A percentile compares a stretch with the other conserved stretches of the same genome.
These are phyloP conservation scores for Ceriops tagal DNA, from an alignment of 345 rosid genomes.

Conservation along the genomic window DNA sequence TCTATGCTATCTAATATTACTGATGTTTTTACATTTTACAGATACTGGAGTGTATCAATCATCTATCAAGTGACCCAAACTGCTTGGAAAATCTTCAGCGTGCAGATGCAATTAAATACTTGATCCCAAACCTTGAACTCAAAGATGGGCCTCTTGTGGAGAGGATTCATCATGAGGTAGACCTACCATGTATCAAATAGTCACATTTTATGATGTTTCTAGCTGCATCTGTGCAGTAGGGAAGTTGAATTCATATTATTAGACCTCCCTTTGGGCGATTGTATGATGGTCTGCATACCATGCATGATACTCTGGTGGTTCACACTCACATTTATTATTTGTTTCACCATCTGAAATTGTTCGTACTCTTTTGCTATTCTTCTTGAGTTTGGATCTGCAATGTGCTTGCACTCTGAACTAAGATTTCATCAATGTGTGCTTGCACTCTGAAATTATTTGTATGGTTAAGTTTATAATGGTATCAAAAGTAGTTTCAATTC, in stretches of 20 bases:
- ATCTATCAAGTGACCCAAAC: slow-evolving; percentile 89
- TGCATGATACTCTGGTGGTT: no score
- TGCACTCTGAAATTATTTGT: no score
- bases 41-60: slow-evolving; percentile 82
- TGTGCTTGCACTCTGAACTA: no score
- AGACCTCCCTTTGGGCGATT: background rate
- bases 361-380: background rate
- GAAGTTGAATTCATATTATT: background rate
- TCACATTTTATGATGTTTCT: background rate
- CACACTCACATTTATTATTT: no score
- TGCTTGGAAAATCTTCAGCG: slow-evolving; percentile 97
- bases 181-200: slow-evolving; percentile 18
- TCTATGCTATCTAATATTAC: background rate
- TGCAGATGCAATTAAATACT: slow-evolving; percentile 87
- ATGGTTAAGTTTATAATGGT: no score
- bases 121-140: slow-evolving; percentile 93
- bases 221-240: background rate
- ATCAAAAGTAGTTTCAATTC: no score
- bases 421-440: no score
- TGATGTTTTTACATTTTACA: slow-evolving; percentile 27
- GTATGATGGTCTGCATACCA: no score
- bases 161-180: slow-evolving; percentile 84
- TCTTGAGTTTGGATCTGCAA: no score
- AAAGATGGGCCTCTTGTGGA: slow-evolving; percentile 80
- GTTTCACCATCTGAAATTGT: background rate